phyloP scores from a whole-genome alignment of 768 basidiomycete genomes.

The Collybiopsis confluens region DNA sequence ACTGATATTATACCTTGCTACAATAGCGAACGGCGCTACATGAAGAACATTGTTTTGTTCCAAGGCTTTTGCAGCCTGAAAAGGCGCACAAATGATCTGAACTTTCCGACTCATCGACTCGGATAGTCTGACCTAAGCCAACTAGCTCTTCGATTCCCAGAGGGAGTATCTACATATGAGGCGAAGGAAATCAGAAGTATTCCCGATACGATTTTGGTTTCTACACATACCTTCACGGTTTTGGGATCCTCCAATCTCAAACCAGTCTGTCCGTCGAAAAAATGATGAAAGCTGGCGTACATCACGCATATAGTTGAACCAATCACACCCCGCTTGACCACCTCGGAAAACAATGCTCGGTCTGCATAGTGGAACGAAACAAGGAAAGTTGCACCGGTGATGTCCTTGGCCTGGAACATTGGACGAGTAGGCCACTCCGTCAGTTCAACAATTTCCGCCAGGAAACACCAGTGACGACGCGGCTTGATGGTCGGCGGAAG shows the following conservation, averaged over 20 bases:
- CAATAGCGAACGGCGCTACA: neutral
- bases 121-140: neutral
- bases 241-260: constrained; percentile 21
- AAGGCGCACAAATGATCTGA: neutral
- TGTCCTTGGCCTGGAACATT: constrained; percentile 23
- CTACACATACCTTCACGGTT: constrained; percentile 19
- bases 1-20: neutral
- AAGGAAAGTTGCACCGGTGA: constrained; percentile 15
- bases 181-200: neutral
- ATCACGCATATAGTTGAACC: constrained; percentile 24
- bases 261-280: constrained; percentile 24
- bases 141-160: neutral
- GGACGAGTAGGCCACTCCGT: constrained; percentile 17
- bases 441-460: constrained; percentile 22
- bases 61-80: neutral
- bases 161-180: neutral
- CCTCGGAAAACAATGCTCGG: constrained; percentile 6
- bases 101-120: neutral
- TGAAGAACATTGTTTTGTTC: neutral
- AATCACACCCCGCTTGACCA: constrained; percentile 8
- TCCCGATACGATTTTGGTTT: too few species aligned
- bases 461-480: constrained; percentile 26
- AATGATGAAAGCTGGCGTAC: constrained; percentile 22
- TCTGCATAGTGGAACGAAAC: constrained; percentile 21
- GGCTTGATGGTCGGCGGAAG: neutral